Conservation (phyloP, 768 basidiomycete genomes). For the Lactarius evosmus region DNA sequence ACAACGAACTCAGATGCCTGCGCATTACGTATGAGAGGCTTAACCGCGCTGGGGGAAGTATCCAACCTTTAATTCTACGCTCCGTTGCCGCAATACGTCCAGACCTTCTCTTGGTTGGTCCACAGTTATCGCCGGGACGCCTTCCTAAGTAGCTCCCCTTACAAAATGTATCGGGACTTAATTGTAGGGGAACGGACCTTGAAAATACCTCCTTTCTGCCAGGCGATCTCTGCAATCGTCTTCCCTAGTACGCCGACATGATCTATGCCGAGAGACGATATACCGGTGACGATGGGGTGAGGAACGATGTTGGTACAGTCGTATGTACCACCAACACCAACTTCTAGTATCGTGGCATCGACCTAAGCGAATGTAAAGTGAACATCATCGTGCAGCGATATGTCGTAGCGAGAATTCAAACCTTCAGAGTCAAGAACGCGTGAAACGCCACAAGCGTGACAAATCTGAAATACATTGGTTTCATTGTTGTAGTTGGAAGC, state of each 20-base stretch:
- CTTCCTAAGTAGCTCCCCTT: constrained; percentile 44
- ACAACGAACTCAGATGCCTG: constrained; percentile 71
- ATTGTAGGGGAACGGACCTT: constrained; percentile 52
- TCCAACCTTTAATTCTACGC: constrained; percentile 61
- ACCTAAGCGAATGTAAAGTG: constrained; percentile 40
- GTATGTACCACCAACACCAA: constrained; percentile 90
- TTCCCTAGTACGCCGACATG: constrained; percentile 86
- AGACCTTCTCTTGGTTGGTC: constrained; percentile 69
- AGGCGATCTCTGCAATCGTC: constrained; percentile 84
- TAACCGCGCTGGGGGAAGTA: neutral
- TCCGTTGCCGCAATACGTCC: constrained; percentile 62
- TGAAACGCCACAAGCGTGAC: constrained; percentile 92
- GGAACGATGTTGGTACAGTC: constrained; percentile 97
- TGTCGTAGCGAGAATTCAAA: constrained; percentile 23
- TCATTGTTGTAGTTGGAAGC: constrained; percentile 52
- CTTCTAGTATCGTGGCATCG: constrained; percentile 91
- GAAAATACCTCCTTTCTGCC: constrained; percentile 96
- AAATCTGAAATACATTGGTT: constrained; percentile 94
- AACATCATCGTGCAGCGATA: neutral
- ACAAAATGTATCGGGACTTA: neutral
- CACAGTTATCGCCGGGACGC: constrained; percentile 83
- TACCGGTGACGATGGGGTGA: constrained; percentile 81
- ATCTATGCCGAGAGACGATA: constrained; percentile 90
- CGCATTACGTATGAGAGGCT: constrained; percentile 11
- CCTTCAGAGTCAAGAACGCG: constrained; percentile 74